Base-by-base conservation (phyloP, 2,329 filamentous ascomycete species). In the Chrysosporium keratinophilum region DNA sequence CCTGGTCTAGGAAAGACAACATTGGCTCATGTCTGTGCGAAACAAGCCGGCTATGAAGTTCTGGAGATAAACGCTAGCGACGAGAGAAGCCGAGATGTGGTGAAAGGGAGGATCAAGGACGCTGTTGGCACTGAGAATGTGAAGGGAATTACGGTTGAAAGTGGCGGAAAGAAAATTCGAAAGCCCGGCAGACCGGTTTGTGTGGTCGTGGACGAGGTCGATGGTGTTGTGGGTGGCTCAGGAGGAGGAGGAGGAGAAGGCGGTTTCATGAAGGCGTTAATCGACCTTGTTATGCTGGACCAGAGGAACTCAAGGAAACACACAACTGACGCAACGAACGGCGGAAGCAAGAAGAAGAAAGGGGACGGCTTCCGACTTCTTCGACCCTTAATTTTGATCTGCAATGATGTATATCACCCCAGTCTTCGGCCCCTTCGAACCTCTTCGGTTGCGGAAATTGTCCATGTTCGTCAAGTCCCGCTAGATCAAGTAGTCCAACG, bases 1-100 rank as follows among this genome's bases (percentile, higher is more conserved):
- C 93, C 93, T 0, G 93, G 93, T 1, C 74, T 98, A 10, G 93
- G 93, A 28, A 98, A 98, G 74, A 98, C 93, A 0, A 98, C 93
- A 0, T 70, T 98, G 46, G 93, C 93, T 1, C 93, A 98, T 69
- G 93, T 98, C 0, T 97, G 93, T 66, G 94, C 94, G 0, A 84
- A 78, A 61, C 93, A 98, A 70, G 93, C 93, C 4, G 93, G 93
- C 0, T 98, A 98, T 63, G 93, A 97, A 64, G 87, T 95, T 1
- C 80, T 97, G 65, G 93, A 98, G 67, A 95, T 98, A 71, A 98
- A 98, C 63, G 93, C 94, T 7, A 97, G 91, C 62, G 93, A 98
- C 65, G 94, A 98, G 65, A 80, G 93, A 62, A 95, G 88, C 64
- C 79, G 80, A 31, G 83, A 91, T 63, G 88, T 98, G 1, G 93